These are phyloP conservation scores for Botrytis porri DNA, from an alignment of 2,329 filamentous ascomycete species.

Conservation along the genomic window DNA sequence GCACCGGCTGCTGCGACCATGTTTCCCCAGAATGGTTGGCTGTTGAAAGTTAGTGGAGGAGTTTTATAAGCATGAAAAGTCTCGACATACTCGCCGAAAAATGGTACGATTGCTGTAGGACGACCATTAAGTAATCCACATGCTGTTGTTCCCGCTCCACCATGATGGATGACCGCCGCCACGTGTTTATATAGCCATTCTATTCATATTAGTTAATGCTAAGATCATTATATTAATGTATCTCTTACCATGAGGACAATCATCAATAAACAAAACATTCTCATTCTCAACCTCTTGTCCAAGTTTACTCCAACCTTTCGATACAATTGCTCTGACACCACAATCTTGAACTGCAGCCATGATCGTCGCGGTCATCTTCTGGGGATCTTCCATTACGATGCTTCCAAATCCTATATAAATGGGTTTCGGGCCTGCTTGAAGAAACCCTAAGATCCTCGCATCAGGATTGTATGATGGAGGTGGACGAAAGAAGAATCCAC, in stretches of 20 bases:
- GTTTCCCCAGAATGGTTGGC: conserved; percentile 70
- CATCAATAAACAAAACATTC: conserved; percentile 67
- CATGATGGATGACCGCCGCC: conserved; percentile 30
- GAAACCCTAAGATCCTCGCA: conserved; percentile 43
- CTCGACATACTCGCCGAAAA: conserved; percentile 60
- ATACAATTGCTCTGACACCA: conserved; percentile 67
- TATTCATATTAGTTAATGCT: neutral
- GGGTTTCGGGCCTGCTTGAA: conserved; percentile 55
- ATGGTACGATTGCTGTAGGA: conserved; percentile 65
- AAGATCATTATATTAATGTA: no score
- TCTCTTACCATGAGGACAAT: conserved; percentile 58
- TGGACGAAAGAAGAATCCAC: conserved; percentile 72
- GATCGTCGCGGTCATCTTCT: conserved; percentile 65
- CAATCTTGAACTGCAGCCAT: conserved; percentile 63
- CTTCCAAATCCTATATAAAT: conserved; percentile 75
- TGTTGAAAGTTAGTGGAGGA: neutral
- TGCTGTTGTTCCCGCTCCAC: conserved; percentile 50
- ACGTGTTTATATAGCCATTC: conserved; percentile 71
- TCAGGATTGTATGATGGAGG: conserved; percentile 55
- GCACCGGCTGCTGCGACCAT: conserved; percentile 64
- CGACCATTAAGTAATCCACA: conserved; percentile 67
- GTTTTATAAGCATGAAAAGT: neutral
- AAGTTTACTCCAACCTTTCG: conserved; percentile 72
- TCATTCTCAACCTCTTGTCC: conserved; percentile 55
- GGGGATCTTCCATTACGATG: conserved; percentile 70